Evolutionary conservation across 345 rosid species (phyloP).

Genomic region (Salix purpurea): DNA sequence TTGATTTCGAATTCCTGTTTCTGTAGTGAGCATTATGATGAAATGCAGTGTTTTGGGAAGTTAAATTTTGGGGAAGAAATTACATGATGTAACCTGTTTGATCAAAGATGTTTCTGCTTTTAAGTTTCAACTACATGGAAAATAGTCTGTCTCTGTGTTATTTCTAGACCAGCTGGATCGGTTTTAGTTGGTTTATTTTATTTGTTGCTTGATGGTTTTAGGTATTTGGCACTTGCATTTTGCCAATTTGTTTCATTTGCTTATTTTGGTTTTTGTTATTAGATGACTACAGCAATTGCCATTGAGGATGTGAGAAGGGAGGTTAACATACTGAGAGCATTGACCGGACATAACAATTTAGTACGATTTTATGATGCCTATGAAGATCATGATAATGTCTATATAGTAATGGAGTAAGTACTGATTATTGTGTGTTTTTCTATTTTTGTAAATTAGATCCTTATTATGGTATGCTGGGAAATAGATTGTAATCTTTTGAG

Average conservation of each 20-base stretch:
- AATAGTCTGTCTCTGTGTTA: neutral
- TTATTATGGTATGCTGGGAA: neutral
- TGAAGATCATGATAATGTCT: slow-evolving; percentile 83
- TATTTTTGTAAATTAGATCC: neutral
- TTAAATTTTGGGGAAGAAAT: neutral
- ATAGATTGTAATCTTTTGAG: neutral
- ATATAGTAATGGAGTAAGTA: slow-evolving; percentile 91
- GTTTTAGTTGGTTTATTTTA: neutral
- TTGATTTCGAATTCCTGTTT: too few species aligned
- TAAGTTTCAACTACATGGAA: neutral
- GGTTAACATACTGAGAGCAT: slow-evolving; percentile 79
- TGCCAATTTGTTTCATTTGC: neutral
- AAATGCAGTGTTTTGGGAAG: neutral
- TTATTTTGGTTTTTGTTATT: slow-evolving; percentile 20
- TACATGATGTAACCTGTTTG: neutral
- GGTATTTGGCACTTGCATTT: neutral
- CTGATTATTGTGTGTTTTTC: neutral
- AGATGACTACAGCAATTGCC: slow-evolving; percentile 97
- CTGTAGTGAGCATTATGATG: neutral
- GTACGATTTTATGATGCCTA: slow-evolving; percentile 83
- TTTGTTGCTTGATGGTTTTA: neutral
- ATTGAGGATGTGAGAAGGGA: slow-evolving; percentile 98
- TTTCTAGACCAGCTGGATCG: neutral
- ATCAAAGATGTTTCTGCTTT: neutral
- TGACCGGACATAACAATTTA: slow-evolving; percentile 82